Conservation (phyloP, 805 yeast genomes). For the Ogataea ramenticola region DNA sequence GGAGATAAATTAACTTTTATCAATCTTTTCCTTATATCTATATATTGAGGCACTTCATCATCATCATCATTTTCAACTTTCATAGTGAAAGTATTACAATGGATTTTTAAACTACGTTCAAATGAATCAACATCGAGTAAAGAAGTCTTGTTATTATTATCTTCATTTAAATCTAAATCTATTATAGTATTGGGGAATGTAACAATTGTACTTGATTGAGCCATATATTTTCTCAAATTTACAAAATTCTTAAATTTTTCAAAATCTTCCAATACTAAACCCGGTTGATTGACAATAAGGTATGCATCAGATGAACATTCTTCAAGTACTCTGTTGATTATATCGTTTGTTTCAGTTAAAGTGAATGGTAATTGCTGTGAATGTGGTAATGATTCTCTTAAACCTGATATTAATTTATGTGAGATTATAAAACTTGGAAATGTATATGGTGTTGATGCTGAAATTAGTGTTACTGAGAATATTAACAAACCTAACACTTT, state of each 20-base stretch:
- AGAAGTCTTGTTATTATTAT: too few relatives aligned
- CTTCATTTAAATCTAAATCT: slow-evolving; percentile 18
- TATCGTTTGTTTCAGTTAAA: slow-evolving; percentile 13
- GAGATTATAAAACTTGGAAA: slow-evolving; percentile 24
- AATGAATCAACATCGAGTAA: slow-evolving; percentile 38
- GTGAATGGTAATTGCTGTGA: slow-evolving; percentile 24
- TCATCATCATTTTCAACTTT: slow-evolving; percentile 30
- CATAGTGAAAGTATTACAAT: slow-evolving; percentile 46
- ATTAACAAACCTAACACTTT: too few relatives aligned
- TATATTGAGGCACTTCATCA: slow-evolving; percentile 45
- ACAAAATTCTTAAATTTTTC: slow-evolving; percentile 34
- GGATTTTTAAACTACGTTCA: slow-evolving; percentile 33
- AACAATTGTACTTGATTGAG: slow-evolving; percentile 53
- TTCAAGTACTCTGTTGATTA: slow-evolving; percentile 16
- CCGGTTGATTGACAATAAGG: slow-evolving; percentile 48
- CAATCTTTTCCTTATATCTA: slow-evolving; percentile 57
- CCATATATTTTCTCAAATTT: slow-evolving; percentile 41
- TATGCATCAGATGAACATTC: slow-evolving; percentile 52
- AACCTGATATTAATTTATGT: slow-evolving; percentile 20
- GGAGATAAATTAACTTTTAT: slow-evolving; percentile 50
- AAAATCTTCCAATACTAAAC: slow-evolving; percentile 41
- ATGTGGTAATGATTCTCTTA: slow-evolving; percentile 21
- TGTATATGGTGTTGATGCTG: slow-evolving; percentile 1
- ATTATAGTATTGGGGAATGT: slow-evolving; percentile 45
- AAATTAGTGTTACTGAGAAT: too few relatives aligned